Percentiles rank a stretch among this genome's conserved stretches.
These are phyloP conservation scores for Rosa hybrid DNA, from an alignment of 331 rosid species.

Conservation along the genomic window DNA sequence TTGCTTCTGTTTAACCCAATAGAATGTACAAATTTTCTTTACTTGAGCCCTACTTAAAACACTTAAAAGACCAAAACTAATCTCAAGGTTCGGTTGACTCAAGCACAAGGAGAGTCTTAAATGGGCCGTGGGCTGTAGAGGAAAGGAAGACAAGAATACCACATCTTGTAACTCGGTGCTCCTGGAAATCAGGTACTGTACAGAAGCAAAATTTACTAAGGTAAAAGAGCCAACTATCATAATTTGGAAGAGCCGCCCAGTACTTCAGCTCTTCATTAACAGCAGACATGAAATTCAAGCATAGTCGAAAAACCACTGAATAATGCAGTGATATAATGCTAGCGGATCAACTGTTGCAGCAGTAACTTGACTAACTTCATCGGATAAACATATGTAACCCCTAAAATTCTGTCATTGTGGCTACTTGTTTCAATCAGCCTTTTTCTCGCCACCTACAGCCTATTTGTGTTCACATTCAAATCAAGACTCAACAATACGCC, in stretches of 20 bases:
- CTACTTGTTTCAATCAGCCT: neutral
- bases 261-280: neutral
- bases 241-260: neutral
- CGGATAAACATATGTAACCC: neutral
- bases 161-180: neutral
- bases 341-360: neutral
- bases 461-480: neutral
- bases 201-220: neutral
- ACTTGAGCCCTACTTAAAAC: neutral
- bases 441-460: neutral
- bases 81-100: neutral
- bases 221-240: neutral
- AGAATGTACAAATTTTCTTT: neutral
- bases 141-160: neutral
- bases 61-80: neutral
- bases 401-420: neutral
- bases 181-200: neutral
- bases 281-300: neutral
- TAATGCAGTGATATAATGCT: neutral
- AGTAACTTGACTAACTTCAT: no score
- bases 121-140: neutral
- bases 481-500: neutral
- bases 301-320: neutral
- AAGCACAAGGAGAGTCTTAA: neutral
- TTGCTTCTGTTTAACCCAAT: neutral